Base-by-base conservation (phyloP, 2,329 filamentous ascomycete genomes). In the Phyllosticta paracitricarpa region DNA sequence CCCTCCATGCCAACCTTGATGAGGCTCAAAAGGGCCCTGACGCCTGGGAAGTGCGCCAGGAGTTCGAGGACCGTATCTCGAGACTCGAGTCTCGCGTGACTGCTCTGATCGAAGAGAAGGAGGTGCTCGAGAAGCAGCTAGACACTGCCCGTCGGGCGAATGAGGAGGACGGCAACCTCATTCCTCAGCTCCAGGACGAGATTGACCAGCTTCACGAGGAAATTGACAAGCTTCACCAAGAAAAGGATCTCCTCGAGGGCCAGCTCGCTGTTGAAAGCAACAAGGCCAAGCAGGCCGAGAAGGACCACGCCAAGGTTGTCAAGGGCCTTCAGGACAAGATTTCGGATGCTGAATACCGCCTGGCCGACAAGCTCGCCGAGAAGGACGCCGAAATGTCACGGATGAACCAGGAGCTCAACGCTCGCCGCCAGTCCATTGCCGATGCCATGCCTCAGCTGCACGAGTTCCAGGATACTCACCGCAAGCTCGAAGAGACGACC, bases 341-440 rank as follows among this genome's bases (percentile, higher is more conserved):
- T 19, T 54, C 59, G 9, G 59, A 61, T 33, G 59, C 59, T 35
- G 58, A 61, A 17, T 61, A 61, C 53, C 35, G 30, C 24, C 35
- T 56, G 54, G 58, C 58, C 54, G 58, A 61, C 58, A 61, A 61
- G 54, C 51, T 61, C 14, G 58, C 58, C 6, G 58, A 61, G 24
- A 61, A 61, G 26, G 58, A 61, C 22, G 58, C 58, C 14, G 58
- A 61, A 30, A 61, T 61, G 58, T 61, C 58, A 2, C 58, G 58
- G n/a, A 61, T 61, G 58, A 61, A 61, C 58, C 58, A 61, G 28
- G 58, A 61, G 19, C 58, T 61, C 52, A 48, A 54, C 51, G 58
- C 58, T 17, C 58, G 58, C 28, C 58, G 58, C 58, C 58, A 61
- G 53, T 61, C 58, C 7, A 61, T 61, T 26, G 58, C 55, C 4